Percentiles rank a stretch among this genome's conserved stretches.
phyloP scores from a whole-genome alignment of 2,329 filamentous ascomycete genomes.

The Neopestalotiopsis rosae region DNA sequence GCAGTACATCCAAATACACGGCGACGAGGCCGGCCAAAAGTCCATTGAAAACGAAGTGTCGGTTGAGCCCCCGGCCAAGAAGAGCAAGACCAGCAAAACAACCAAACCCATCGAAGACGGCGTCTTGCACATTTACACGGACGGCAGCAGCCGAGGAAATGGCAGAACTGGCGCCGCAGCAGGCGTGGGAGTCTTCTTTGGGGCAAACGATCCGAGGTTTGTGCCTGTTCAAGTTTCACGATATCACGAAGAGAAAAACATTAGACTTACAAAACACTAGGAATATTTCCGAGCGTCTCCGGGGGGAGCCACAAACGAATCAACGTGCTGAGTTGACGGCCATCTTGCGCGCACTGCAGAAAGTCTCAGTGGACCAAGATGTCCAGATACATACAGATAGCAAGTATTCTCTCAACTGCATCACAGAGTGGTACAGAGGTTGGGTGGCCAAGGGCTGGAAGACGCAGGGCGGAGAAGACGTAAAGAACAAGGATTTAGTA shows the following conservation, averaged over 20 bases:
- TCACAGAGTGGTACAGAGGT: constrained; percentile 79
- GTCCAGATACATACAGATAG: constrained; percentile 88
- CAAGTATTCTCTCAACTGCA: constrained; percentile 87
- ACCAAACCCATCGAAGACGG: constrained; percentile 28
- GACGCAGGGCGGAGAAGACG: constrained; percentile 70
- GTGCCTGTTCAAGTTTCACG: constrained; percentile 22
- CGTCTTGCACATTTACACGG: constrained; percentile 61
- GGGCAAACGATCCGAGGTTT: constrained; percentile 58
- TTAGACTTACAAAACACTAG: constrained; percentile 32
- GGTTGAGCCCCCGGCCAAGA: constrained; percentile 41
- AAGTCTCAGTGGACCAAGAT: constrained; percentile 69
- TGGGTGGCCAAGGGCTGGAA: constrained; percentile 83
- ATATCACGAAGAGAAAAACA: background rate
- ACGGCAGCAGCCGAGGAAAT: constrained; percentile 66
- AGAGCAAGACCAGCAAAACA: constrained; percentile 31
- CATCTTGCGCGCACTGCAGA: constrained; percentile 81
- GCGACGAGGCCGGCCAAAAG: constrained; percentile 49
- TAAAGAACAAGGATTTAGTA: constrained; percentile 88
- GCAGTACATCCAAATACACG: constrained; percentile 67
- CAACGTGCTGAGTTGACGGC: constrained; percentile 95
- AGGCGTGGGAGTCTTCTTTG: constrained; percentile 70
- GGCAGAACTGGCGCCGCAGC: constrained; percentile 60
- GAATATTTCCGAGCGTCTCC: constrained; percentile 77
- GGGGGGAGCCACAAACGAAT: constrained; percentile 83
- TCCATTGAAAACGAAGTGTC: constrained; percentile 41